Evolutionary conservation across 768 basidiomycete genomes (phyloP).

Genomic region (Crassisporium funariophilum): DNA sequence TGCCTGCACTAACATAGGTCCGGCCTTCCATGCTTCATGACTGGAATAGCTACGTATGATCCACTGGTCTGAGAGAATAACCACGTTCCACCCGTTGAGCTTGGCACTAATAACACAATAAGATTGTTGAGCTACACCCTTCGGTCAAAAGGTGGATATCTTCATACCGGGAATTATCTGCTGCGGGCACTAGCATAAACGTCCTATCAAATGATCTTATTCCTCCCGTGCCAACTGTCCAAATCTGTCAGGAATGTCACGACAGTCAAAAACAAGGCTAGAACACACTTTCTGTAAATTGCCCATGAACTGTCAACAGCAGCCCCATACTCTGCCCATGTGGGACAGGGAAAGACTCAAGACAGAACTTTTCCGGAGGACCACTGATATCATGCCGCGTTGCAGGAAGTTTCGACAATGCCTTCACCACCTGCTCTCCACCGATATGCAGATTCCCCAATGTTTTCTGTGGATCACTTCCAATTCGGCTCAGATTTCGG

Average conservation of each 20-base stretch:
- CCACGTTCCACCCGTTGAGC: slow-evolving; percentile 84
- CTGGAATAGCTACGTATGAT: slow-evolving; percentile 84
- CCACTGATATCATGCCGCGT: slow-evolving; percentile 84
- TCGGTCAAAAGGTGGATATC: slow-evolving; percentile 9
- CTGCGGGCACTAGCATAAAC: slow-evolving; percentile 82
- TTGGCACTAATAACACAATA: slow-evolving; percentile 56
- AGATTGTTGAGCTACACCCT: slow-evolving; percentile 5
- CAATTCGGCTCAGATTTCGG: slow-evolving; percentile 75
- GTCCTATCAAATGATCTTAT: slow-evolving; percentile 92
- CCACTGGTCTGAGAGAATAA: slow-evolving; percentile 87
- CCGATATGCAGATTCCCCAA: slow-evolving; percentile 73
- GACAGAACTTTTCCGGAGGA: slow-evolving; percentile 79
- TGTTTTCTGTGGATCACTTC: slow-evolving; percentile 60
- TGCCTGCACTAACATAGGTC: slow-evolving; percentile 74
- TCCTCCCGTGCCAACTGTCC: slow-evolving; percentile 53
- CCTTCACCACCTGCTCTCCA: slow-evolving; percentile 59
- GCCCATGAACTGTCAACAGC: slow-evolving; percentile 80
- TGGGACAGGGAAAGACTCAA: slow-evolving; percentile 82
- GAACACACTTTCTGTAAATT: slow-evolving; percentile 84
- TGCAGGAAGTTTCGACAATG: slow-evolving; percentile 64
- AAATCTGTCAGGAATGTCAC: slow-evolving; percentile 1
- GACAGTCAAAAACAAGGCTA: slow-evolving; percentile 1
- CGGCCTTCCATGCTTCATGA: slow-evolving; percentile 76
- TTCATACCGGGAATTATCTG: slow-evolving; percentile 81
- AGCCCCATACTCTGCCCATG: slow-evolving; percentile 65